phyloP scores from a whole-genome alignment of 2,329 filamentous ascomycete genomes.

The Apiospora sp. region DNA sequence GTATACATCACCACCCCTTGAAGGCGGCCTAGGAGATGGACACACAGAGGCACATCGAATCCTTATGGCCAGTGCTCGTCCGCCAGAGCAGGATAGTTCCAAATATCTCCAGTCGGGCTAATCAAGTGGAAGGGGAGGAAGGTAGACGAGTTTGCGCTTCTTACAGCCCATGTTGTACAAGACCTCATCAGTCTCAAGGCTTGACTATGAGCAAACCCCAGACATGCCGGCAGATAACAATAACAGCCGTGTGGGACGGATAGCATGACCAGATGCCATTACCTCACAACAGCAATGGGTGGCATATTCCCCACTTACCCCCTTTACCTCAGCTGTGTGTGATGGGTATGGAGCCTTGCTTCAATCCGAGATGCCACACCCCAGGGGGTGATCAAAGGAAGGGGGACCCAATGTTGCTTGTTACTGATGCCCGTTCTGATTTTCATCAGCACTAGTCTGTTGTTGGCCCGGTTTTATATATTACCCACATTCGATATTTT shows the following conservation, averaged over 20 bases:
- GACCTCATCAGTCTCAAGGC: neutral
- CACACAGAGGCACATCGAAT: neutral
- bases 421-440: neutral
- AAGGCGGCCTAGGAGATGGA: neutral
- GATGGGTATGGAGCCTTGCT: neutral
- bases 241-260: constrained; percentile 3
- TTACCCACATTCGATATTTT: neutral
- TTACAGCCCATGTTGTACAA: neutral
- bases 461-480: neutral
- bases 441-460: constrained; percentile 11
- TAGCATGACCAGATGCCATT: neutral
- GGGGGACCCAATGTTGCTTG: neutral
- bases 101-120: neutral
- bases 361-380: neutral
- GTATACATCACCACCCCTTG: neutral
- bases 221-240: constrained; percentile 7
- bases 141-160: neutral
- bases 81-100: neutral
- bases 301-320: neutral
- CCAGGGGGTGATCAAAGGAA: neutral
- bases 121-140: neutral
- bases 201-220: neutral
- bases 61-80: no score
- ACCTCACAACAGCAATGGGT: neutral
- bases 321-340: neutral